Evolutionary conservation across 2,329 filamentous ascomycete genomes (phyloP), one percentile per base, ranked within the genome.

Genomic region (Colletotrichum sp.): DNA sequence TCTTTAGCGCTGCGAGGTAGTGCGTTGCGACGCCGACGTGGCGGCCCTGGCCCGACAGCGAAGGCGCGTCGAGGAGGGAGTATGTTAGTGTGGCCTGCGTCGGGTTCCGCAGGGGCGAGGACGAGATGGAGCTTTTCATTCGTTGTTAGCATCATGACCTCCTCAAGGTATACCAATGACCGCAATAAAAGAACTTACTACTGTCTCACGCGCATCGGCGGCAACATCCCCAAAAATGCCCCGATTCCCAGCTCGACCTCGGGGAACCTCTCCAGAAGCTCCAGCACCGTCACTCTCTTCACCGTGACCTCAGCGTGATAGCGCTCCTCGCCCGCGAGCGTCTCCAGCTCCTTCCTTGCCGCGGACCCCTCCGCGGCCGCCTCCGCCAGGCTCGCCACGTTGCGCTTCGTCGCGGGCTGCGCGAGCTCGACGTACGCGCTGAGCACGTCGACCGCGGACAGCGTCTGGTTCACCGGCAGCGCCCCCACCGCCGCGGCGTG

Each of bases 371-470:
- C 86, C 2, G 30, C 19, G 7, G 78, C 74, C 6, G 73, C 69
- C 32, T 79, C 78, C 4, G 78, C 72, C 30, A 83, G 55, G 3
- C 77, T 61, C 32, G 75, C 48, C 22, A 83, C 73, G 27, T 82
- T 81, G 89, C 93, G 91, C 83, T 92, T 94, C 9, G 93, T 95
- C 3, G 93, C 94, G 0, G 93, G 93, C 79, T 94, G 93, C 5
- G 90, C 90, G 2, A 96, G 87, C 83, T 96, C 94, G 4, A 96
- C 91, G 76, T 95, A 95, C 1, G 92, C 92, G 3, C 91, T 89
- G 6, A 96, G 87, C 0, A 96, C 86, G 74, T 93, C 91, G 16
- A 87, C 87, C 0, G 92, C 93, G 1, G 93, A 90, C 4, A 95
- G 86, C 0, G 91, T 89, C 2, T 85, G 84, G 55, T 88, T 85